These are phyloP conservation scores for Oryza brachyantha DNA, from an alignment of 176 grass and related monocot genomes.

Conservation along the genomic window DNA sequence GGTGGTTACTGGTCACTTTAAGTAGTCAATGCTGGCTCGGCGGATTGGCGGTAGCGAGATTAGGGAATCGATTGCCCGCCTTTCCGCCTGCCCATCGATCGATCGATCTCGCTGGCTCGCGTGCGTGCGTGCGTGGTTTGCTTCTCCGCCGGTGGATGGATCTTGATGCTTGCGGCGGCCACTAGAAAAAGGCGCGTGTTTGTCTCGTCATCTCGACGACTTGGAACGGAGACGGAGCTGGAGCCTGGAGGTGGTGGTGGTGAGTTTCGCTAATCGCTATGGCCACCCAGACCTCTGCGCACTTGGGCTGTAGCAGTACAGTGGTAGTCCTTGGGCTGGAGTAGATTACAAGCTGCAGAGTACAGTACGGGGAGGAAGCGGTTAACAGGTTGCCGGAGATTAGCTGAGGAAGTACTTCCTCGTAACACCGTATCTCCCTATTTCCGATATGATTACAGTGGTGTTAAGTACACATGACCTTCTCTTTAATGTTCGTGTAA, in stretches of 20 bases:
- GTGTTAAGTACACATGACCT: background rate
- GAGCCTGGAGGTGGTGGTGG: background rate
- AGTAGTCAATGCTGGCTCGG: constrained; percentile 11
- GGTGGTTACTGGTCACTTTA: constrained; percentile 31
- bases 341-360: background rate
- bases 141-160: background rate
- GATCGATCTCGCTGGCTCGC: too few relatives aligned
- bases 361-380: background rate
- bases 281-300: background rate
- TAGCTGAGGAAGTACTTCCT: background rate
- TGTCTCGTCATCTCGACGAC: background rate
- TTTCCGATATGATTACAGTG: background rate
- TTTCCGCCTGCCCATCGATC: background rate
- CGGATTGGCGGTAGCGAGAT: background rate
- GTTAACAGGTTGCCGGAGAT: background rate
- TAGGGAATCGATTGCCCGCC: constrained; percentile 21
- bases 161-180: background rate
- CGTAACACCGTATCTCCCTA: background rate
- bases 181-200: background rate
- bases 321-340: background rate
- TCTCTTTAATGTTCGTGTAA: background rate
- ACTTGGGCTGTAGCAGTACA: background rate
- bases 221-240: too few relatives aligned
- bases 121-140: background rate
- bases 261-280: background rate